Percentiles rank a stretch among this genome's conserved stretches.
Evolutionary conservation across 78 protist genomes (phyloP).

Genomic region (Protostelium mycophagum): DNA sequence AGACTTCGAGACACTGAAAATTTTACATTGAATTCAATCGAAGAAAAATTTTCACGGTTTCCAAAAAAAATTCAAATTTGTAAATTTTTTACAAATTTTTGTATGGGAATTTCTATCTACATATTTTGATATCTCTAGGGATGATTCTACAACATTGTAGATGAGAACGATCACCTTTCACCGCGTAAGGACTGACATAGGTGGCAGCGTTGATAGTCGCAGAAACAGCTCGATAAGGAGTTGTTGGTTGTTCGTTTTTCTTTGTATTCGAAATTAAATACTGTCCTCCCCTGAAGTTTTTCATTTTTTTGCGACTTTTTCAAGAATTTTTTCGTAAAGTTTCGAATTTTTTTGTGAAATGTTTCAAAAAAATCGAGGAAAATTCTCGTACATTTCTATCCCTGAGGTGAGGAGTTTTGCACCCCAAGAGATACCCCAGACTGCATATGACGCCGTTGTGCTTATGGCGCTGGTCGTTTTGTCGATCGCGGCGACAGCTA

Average conservation of each 20-base stretch:
- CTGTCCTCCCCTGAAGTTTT: neutral
- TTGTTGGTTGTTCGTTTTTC: neutral
- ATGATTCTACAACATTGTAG: too few relatives aligned
- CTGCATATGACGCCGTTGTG: neutral
- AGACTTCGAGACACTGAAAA: neutral
- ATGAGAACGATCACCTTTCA: neutral
- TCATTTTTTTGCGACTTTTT: too few relatives aligned
- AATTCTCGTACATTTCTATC: neutral
- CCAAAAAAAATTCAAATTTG: too few relatives aligned
- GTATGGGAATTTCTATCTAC: too few relatives aligned
- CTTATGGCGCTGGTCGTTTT: neutral
- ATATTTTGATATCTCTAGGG: too few relatives aligned
- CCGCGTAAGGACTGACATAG: neutral
- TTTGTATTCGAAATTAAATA: neutral
- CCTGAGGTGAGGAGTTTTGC: neutral
- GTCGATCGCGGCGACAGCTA: neutral
- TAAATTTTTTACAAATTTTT: too few relatives aligned
- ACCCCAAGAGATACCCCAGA: neutral
- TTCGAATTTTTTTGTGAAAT: too few relatives aligned
- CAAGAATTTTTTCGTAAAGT: too few relatives aligned
- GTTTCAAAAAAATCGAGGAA: neutral
- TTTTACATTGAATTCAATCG: too few relatives aligned
- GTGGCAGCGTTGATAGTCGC: neutral
- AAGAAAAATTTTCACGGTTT: too few relatives aligned
- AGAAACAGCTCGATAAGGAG: neutral